phyloP scores from a whole-genome alignment of 192 early-diverging fungal species.

The Gorgonomyces haynaldii region DNA sequence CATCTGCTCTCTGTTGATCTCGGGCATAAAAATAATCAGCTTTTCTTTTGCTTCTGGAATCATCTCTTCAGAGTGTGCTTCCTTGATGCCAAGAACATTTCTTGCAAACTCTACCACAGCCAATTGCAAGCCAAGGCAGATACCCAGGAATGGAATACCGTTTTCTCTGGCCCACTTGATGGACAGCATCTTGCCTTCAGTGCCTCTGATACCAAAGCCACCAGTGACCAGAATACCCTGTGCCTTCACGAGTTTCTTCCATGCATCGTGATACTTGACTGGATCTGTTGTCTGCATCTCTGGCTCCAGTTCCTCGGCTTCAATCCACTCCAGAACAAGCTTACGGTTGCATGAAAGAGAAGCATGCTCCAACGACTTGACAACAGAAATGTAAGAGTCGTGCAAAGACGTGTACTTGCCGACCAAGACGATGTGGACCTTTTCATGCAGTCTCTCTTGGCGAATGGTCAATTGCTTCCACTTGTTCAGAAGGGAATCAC shows the following conservation, averaged over 20 bases:
- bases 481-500: constrained; percentile 58
- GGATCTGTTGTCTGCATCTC: constrained; percentile 63
- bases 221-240: constrained; percentile 94
- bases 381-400: constrained; percentile 94
- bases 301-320: constrained; percentile 82
- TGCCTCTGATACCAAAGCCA: constrained; percentile 93
- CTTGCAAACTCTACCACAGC: constrained; percentile 97
- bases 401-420: constrained; percentile 96
- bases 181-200: constrained; percentile 90
- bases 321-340: constrained; percentile 75
- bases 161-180: constrained; percentile 96
- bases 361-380: constrained; percentile 94
- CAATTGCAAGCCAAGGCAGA: constrained; percentile 95
- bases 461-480: constrained; percentile 73
- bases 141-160: constrained; percentile 93
- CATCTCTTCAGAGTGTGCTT: constrained; percentile 82
- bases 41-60: constrained; percentile 50
- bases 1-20: constrained; percentile 80
- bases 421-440: constrained; percentile 79
- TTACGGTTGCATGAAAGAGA: constrained; percentile 74
- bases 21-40: constrained; percentile 96
- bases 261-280: constrained; percentile 90
- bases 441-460: constrained; percentile 66
- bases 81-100: constrained; percentile 69
- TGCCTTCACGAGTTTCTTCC: constrained; percentile 78